Conservation (phyloP, 2,329 filamentous ascomycete genomes). For the Trichoderma semiorbis region DNA sequence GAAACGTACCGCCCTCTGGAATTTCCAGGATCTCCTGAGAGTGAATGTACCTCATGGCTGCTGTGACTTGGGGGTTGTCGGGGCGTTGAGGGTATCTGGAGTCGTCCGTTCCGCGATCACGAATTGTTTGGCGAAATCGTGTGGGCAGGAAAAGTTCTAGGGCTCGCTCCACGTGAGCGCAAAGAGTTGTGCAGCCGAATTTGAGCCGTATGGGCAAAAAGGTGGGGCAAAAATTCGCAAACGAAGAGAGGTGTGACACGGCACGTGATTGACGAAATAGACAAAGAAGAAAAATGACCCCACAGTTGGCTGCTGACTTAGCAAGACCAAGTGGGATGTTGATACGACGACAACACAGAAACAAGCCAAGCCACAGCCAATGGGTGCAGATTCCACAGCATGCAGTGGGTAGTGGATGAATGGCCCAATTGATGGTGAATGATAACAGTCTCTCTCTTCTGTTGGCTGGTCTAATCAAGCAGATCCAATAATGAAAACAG, state of each 20-base stretch:
- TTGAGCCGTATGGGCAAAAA: conserved; percentile 24
- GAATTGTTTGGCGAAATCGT: conserved; percentile 40
- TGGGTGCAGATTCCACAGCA: neutral
- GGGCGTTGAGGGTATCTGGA: conserved; percentile 39
- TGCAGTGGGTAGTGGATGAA: neutral
- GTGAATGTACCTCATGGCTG: conserved; percentile 99
- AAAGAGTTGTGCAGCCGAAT: conserved; percentile 24
- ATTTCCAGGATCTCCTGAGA: conserved; percentile 93
- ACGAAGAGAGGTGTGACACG: conserved; percentile 10
- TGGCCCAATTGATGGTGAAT: neutral
- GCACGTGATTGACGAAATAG: conserved; percentile 9
- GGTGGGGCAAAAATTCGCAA: neutral
- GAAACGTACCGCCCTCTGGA: conserved; percentile 88
- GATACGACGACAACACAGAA: neutral
- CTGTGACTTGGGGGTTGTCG: conserved; percentile 46
- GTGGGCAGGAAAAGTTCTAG: conserved; percentile 46
- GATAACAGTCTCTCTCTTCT: neutral
- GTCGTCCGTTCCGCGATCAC: conserved; percentile 35
- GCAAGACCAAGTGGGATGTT: neutral
- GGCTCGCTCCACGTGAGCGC: conserved; percentile 41
- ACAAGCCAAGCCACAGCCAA: neutral
- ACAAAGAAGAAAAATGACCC: neutral
- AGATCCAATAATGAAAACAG: neutral
- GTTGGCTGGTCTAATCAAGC: neutral
- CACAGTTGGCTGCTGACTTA: neutral